Evolutionary conservation across 306 rosid genomes (phyloP), one percentile per base, ranked within the genome.

Genomic region (Erythrophleum fordii): DNA sequence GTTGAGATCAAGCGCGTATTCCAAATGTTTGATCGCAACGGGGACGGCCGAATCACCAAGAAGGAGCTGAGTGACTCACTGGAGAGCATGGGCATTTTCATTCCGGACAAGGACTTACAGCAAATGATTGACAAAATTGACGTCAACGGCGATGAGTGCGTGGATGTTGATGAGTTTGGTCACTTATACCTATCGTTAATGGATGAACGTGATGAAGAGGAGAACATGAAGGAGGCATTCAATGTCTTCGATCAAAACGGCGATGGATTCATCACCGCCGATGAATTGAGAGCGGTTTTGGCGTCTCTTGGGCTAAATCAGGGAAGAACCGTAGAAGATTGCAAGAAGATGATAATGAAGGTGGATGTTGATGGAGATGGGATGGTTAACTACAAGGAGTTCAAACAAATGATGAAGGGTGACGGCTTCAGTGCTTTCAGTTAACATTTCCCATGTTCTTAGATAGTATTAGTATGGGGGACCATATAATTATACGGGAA

Each of bases 361-460:
- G 97, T 94, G 5, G 98, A 94, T 45, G 93, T 78, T 5, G 97
- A 94, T 37, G 98, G 98, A 2, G 97, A 94, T 85, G 97, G 97
- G 0, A 87, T 79, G 93, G 98, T 92, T 4, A 87, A 94, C 60
- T 94, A 73, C 75, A 86, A 81, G 37, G 98, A 94, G 85, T 94
- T 94, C 65, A 89, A 82, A 90, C 93, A 91, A 53, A 94, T 94
- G 98, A 92, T 94, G 98, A 94, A 89, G 75, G 90, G 93, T 0
- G 97, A 93, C 48, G 91, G 92, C 9, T 88, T 94, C 58, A 80
- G 85, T 71, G 90, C 91, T 11, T 89, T 88, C 68, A 64, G 60
- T 55, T 85, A 69, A 73, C 31, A 12, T 53, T 72, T 35, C 26
- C 22, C 2, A 4, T 2, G 6, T 7, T 17, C 12, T 14, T 48